These are phyloP conservation scores for Paecilomyces dactylethromorphus DNA, from an alignment of 2,329 filamentous ascomycete species.

Conservation along the genomic window DNA sequence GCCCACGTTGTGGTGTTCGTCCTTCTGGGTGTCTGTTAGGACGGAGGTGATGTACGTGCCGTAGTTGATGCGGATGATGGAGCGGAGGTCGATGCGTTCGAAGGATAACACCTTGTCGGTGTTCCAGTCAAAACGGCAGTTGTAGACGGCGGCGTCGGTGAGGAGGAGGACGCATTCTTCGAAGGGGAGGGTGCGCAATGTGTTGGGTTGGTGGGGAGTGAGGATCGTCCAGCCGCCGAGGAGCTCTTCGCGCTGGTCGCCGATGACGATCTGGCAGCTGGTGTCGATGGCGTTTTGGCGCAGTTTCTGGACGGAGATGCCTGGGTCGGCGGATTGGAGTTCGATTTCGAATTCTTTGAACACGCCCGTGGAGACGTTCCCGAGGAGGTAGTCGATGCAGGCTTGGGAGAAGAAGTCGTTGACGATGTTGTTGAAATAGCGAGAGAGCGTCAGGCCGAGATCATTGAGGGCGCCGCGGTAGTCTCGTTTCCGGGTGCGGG, in stretches of 20 bases:
- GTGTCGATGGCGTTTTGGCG: slow-evolving; percentile 85
- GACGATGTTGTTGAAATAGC: slow-evolving; percentile 77
- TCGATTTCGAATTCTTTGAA: slow-evolving; percentile 93
- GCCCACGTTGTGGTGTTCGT: slow-evolving; percentile 75
- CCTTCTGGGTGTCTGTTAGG: slow-evolving; percentile 67
- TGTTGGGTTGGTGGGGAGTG: slow-evolving; percentile 66
- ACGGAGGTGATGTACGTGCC: slow-evolving; percentile 91
- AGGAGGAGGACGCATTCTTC: slow-evolving; percentile 84
- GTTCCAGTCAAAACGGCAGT: slow-evolving; percentile 90
- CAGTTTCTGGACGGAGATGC: slow-evolving; percentile 76
- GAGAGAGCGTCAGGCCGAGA: slow-evolving; percentile 75
- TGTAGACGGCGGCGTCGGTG: slow-evolving; percentile 78
- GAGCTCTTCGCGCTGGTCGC: slow-evolving; percentile 75
- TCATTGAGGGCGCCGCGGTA: slow-evolving; percentile 89
- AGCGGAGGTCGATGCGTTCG: slow-evolving; percentile 72
- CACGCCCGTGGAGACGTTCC: slow-evolving; percentile 74
- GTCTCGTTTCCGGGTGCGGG: slow-evolving; percentile 80
- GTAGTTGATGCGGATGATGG: slow-evolving; percentile 65
- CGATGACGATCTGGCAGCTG: slow-evolving; percentile 78
- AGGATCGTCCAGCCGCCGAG: slow-evolving; percentile 85
- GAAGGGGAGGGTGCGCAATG: slow-evolving; percentile 64
- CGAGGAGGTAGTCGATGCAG: slow-evolving; percentile 87
- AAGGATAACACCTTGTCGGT: slow-evolving; percentile 92
- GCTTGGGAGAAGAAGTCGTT: slow-evolving; percentile 97
- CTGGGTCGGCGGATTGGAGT: slow-evolving; percentile 89